phyloP scores from a whole-genome alignment of 2,329 filamentous ascomycete genomes.

The Fusarium staphyleae region DNA sequence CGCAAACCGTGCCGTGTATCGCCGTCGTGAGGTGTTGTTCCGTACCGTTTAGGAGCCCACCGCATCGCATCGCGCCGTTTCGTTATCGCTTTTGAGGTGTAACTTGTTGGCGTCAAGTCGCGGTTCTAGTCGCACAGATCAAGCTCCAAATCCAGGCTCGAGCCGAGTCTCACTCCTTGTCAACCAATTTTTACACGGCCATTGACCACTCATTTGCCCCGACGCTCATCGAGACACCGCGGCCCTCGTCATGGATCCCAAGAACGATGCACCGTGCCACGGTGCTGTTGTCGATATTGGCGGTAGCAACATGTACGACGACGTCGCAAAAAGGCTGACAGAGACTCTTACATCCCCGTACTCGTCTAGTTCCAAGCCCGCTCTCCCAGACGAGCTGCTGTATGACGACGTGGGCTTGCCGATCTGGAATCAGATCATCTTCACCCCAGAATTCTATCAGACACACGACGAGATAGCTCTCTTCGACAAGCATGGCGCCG shows the following conservation, averaged over 20 bases:
- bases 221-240: constrained; percentile 2
- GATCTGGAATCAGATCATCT: constrained; percentile 53
- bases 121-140: constrained; percentile 13
- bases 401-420: constrained; percentile 49
- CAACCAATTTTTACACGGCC: background rate
- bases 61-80: constrained; percentile 6
- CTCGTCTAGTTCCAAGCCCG: constrained; percentile 37
- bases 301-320: constrained; percentile 44
- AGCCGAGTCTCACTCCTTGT: constrained; percentile 8
- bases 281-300: constrained; percentile 50
- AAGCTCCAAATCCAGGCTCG: constrained; percentile 6
- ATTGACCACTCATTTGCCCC: constrained; percentile 6
- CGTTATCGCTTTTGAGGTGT: background rate
- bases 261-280: constrained; percentile 34
- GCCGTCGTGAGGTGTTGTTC: constrained; percentile 6
- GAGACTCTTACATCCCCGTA: constrained; percentile 37
- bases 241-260: constrained; percentile 20
- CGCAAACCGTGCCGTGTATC: background rate
- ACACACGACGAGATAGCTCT: constrained; percentile 51
- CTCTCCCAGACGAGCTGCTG: constrained; percentile 51
- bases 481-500: constrained; percentile 46
- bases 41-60: background rate
- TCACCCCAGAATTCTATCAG: constrained; percentile 50
- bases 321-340: constrained; percentile 41
- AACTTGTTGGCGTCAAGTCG: constrained; percentile 4